A percentile compares a stretch with the other conserved stretches of the same genome.
Conservation (phyloP, 441 rosid species). For the Macaranga tanarius region DNA sequence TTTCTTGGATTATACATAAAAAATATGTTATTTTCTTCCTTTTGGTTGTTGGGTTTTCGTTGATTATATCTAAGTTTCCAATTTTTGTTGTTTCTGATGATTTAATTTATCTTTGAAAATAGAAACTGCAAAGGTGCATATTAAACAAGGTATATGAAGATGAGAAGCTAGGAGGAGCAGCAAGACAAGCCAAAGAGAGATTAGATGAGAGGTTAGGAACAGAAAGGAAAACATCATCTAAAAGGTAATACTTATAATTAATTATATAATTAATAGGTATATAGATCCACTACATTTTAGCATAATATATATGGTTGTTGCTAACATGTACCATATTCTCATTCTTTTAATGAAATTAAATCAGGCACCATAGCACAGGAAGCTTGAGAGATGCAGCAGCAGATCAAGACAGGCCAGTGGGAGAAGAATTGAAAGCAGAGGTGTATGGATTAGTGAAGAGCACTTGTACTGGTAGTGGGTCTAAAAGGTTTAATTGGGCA, state of each 20-base stretch:
- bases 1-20: too few species aligned
- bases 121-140: constrained; percentile 34
- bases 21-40: too few species aligned
- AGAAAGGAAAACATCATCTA: constrained; percentile 39
- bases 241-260: constrained; percentile 29
- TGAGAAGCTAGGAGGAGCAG: constrained; percentile 59
- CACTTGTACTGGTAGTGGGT: constrained; percentile 4
- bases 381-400: constrained; percentile 19
- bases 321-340: not conserved
- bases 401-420: constrained; percentile 5
- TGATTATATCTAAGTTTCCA: too few species aligned
- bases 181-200: constrained; percentile 78
- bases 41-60: too few species aligned
- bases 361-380: constrained; percentile 32
- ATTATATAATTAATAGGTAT: not conserved
- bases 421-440: constrained; percentile 42
- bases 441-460: constrained; percentile 40
- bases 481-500: constrained; percentile 45
- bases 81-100: not conserved
- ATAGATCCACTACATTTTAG: not conserved
- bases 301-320: not conserved
- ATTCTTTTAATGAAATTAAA: constrained; percentile 7
- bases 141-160: constrained; percentile 33
- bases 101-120: not conserved
- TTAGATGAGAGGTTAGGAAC: constrained; percentile 57